These are phyloP conservation scores for Apiotrichum montevideense DNA, from an alignment of 1,284 basidiomycete genomes.

Conservation along the genomic window DNA sequence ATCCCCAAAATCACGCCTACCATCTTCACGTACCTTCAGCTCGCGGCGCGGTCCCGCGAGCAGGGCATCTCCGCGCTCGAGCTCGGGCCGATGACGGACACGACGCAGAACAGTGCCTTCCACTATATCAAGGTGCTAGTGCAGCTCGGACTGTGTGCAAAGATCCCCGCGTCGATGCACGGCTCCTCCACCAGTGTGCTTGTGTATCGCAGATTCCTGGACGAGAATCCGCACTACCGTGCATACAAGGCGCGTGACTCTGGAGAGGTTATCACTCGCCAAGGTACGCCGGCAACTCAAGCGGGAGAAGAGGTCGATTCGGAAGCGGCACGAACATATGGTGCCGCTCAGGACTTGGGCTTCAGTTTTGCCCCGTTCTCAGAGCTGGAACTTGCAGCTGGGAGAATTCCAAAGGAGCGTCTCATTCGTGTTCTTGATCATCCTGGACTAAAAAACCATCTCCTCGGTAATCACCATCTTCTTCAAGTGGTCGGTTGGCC, in stretches of 20 bases:
- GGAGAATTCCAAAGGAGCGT: conserved; percentile 33
- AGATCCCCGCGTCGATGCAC: conserved; percentile 31
- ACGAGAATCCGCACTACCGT: conserved; percentile 32
- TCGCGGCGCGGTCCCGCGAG: conserved; percentile 15
- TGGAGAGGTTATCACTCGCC: background rate
- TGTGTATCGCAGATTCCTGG: conserved; percentile 34
- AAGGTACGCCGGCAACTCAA: background rate
- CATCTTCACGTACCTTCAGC: conserved; percentile 28
- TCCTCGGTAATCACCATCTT: conserved; percentile 30
- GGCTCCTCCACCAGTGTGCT: conserved; percentile 34
- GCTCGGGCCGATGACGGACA: conserved; percentile 34
- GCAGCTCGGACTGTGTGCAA: conserved; percentile 32
- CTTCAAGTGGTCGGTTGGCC: conserved; percentile 18
- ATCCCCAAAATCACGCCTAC: conserved; percentile 29
- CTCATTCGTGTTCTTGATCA: conserved; percentile 35
- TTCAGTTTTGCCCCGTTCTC: conserved; percentile 29
- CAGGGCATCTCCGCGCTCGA: conserved; percentile 21
- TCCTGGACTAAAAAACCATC: conserved; percentile 36
- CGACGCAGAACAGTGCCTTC: conserved; percentile 37
- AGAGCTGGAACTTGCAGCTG: conserved; percentile 32
- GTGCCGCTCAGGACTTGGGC: conserved; percentile 12
- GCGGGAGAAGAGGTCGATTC: conserved; percentile 15
- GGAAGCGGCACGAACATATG: background rate
- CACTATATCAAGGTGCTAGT: conserved; percentile 37
- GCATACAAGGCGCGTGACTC: conserved; percentile 12